Conservation (phyloP, 2,329 filamentous ascomycete genomes). For the Cladophialophora chaetospira region DNA sequence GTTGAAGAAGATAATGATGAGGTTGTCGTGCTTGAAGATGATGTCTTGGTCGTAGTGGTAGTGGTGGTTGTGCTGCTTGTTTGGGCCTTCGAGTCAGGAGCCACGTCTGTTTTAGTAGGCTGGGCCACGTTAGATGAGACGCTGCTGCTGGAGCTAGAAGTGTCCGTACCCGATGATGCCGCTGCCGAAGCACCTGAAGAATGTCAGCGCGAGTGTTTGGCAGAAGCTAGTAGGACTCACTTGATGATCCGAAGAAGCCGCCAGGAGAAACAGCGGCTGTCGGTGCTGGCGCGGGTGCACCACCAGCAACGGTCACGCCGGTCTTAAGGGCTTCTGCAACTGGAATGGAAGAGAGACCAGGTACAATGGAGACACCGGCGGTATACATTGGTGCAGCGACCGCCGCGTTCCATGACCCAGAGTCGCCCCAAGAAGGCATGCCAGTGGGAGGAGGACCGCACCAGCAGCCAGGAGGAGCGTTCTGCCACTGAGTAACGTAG, state of each 20-base stretch:
- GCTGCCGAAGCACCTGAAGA: not conserved
- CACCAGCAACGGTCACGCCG: constrained; percentile 24
- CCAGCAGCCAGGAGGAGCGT: constrained; percentile 27
- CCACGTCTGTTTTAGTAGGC: constrained; percentile 23
- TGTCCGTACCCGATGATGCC: constrained; percentile 23
- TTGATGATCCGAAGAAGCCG: constrained; percentile 15
- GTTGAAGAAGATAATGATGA: constrained; percentile 9
- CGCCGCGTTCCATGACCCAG: not conserved
- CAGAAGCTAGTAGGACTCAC: constrained; percentile 10
- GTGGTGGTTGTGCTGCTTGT: constrained; percentile 4
- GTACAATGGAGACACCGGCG: constrained; percentile 20
- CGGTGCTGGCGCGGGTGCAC: constrained; percentile 7
- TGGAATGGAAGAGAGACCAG: constrained; percentile 30
- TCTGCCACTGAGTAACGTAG: constrained; percentile 24
- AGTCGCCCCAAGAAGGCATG: not conserved
- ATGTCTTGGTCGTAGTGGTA: constrained; percentile 1
- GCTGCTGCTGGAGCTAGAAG: constrained; percentile 24
- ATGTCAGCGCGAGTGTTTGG: not conserved
- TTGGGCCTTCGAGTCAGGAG: constrained; percentile 16
- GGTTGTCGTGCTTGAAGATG: constrained; percentile 2
- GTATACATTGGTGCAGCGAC: constrained; percentile 21
- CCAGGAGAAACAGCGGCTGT: constrained; percentile 18
- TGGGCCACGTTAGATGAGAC: constrained; percentile 25
- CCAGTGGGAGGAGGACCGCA: constrained; percentile 15
- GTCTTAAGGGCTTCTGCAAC: constrained; percentile 28